Conservation (phyloP, 108 stramenopile genomes). For the Cyclotella sp. region DNA sequence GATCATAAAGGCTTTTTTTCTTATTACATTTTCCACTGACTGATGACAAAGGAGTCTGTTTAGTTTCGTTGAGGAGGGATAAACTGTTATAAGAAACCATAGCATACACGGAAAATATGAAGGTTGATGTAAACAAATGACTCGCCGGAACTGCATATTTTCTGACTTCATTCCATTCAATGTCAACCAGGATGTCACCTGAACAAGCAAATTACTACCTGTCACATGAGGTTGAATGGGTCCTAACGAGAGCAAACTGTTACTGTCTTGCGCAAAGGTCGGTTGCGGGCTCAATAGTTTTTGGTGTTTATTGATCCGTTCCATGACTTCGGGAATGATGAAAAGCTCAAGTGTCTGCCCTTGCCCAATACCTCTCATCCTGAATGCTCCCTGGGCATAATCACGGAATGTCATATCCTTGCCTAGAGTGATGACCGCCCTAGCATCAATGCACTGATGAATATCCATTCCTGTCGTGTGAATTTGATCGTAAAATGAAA, state of each 20-base stretch:
- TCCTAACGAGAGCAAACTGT: slow-evolving; percentile 60
- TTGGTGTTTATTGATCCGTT: slow-evolving; percentile 71
- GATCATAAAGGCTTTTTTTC: slow-evolving; percentile 89
- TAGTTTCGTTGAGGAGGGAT: neutral
- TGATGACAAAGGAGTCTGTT: slow-evolving; percentile 75
- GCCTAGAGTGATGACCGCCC: slow-evolving; percentile 92
- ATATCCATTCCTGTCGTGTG: slow-evolving; percentile 99
- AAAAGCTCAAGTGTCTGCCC: slow-evolving; percentile 94
- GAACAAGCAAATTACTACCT: slow-evolving; percentile 67
- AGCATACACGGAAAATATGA: too few relatives aligned
- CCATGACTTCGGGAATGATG: slow-evolving; percentile 93
- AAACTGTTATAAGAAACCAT: neutral
- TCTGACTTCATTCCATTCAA: slow-evolving; percentile 98
- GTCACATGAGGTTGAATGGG: slow-evolving; percentile 37
- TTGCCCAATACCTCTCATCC: slow-evolving; percentile 96
- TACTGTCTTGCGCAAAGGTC: slow-evolving; percentile 28
- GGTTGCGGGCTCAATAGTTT: slow-evolving; percentile 39
- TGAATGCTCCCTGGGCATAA: slow-evolving; percentile 96
- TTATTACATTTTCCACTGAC: slow-evolving; percentile 93
- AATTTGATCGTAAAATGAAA: slow-evolving; percentile 97
- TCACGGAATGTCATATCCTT: slow-evolving; percentile 99
- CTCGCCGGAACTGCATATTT: slow-evolving; percentile 96
- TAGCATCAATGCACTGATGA: slow-evolving; percentile 91
- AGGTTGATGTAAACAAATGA: slow-evolving; percentile 32
- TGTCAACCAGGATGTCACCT: slow-evolving; percentile 97